Percentiles rank a stretch among this genome's conserved stretches.
These are phyloP conservation scores for Apophysomyces elegans DNA, from an alignment of 371 early-diverging fungal genomes.

Conservation along the genomic window DNA sequence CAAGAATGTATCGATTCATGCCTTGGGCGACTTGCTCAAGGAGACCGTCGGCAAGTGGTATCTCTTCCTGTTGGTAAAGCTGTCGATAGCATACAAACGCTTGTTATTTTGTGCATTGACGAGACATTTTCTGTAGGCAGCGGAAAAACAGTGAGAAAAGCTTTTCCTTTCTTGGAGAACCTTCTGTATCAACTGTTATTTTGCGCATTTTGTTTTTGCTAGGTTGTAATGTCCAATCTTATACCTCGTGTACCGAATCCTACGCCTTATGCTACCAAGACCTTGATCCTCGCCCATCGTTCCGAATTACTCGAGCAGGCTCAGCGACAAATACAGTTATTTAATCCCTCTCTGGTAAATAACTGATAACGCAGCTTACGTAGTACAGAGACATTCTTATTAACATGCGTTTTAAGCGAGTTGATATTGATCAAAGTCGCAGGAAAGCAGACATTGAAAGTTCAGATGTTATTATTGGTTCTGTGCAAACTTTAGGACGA, in stretches of 20 bases:
- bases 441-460: slow-evolving; percentile 55
- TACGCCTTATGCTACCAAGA: slow-evolving; percentile 69
- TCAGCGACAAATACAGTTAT: slow-evolving; percentile 59
- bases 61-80: slow-evolving; percentile 77
- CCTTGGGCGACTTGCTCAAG: slow-evolving; percentile 52
- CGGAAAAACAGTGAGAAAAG: slow-evolving; percentile 78
- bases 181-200: too few species aligned
- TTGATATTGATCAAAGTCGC: slow-evolving; percentile 71
- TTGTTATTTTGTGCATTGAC: slow-evolving; percentile 14
- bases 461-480: slow-evolving; percentile 78
- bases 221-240: slow-evolving; percentile 86
- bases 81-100: background rate
- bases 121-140: slow-evolving; percentile 54
- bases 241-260: slow-evolving; percentile 71
- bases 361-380: background rate
- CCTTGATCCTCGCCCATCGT: slow-evolving; percentile 86
- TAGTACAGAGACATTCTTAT: background rate
- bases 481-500: slow-evolving; percentile 77
- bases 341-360: slow-evolving; percentile 59
- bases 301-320: slow-evolving; percentile 89
- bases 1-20: slow-evolving; percentile 77
- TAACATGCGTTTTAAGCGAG: slow-evolving; percentile 34
- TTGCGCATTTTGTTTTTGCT: background rate
- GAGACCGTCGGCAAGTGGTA: slow-evolving; percentile 74
- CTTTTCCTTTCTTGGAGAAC: too few species aligned